Evolutionary conservation across 2,329 filamentous ascomycete genomes (phyloP), one percentile per base, ranked within the genome.

Genomic region (Colletotrichum ledebouriae): DNA sequence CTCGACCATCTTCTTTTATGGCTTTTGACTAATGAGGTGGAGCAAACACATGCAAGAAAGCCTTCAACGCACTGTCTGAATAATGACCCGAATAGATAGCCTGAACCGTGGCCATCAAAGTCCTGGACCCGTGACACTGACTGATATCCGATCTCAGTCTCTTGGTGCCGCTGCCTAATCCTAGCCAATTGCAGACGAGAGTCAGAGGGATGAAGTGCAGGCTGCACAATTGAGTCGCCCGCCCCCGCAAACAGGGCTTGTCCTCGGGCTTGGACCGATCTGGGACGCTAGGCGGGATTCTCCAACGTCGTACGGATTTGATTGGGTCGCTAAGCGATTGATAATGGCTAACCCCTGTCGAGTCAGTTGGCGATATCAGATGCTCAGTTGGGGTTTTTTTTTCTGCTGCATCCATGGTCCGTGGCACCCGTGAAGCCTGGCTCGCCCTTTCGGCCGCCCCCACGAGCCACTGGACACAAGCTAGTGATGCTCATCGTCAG

Each of bases 351-450:
- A 69, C 69, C 78, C 78, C 74, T 79, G 78, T 73, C 74, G 66
- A 73, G 71, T 72, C 70, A 73, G 67, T 71, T 71, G 64, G 71
- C 71, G 73, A 79, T 79, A 79, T 79, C 78, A 79, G 76, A 78
- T 75, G 76, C 70, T 71, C 59, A 53, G 70, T 72, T 75, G 34
- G 34, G 58, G 25, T 37, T 17, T 42, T 42, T 39, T 57, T 57
- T 29, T 41, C 39, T 57, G 53, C 39, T 60, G 44, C 25, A n/a
- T 25, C 11, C 33, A 22, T 52, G 49, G 49, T 52, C 49, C 49
- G 49, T 52, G 49, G 49, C 49, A 29, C 49, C 49, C 29, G 49
- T 52, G 49, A 17, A 52, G 49, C 15, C 33, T 50, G 57, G 44
- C 25, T 13, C 29, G 33, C 50, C 50, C 37, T 4, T 22, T 41